Percentiles rank a stretch among this genome's conserved stretches.
These are phyloP conservation scores for Capillidium rhysosporum DNA, from an alignment of 371 early-diverging fungal species.

Conservation along the genomic window DNA sequence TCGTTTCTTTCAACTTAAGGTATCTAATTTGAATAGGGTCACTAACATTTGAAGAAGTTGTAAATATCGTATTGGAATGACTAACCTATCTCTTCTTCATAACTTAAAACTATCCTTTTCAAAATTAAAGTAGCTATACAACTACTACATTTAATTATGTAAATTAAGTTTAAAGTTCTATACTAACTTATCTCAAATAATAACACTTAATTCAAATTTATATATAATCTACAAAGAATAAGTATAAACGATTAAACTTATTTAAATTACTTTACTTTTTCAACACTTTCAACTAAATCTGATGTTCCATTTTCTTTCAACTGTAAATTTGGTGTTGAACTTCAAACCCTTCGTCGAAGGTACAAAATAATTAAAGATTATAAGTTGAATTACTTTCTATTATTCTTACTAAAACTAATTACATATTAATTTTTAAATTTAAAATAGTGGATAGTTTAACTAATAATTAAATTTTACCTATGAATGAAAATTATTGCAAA, in stretches of 20 bases:
- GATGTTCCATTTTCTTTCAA: constrained; percentile 27
- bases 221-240: constrained; percentile 11
- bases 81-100: constrained; percentile 26
- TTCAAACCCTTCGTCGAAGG: constrained; percentile 39
- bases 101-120: constrained; percentile 31
- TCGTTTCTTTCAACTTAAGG: constrained; percentile 33
- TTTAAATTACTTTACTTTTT: constrained; percentile 12
- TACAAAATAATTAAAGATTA: constrained; percentile 27
- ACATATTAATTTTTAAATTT: not conserved
- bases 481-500: constrained; percentile 29
- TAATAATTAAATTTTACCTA: constrained; percentile 11
- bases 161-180: constrained; percentile 19
- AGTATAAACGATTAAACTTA: not conserved
- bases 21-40: constrained; percentile 26
- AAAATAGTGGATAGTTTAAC: not conserved
- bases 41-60: constrained; percentile 28
- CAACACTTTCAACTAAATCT: constrained; percentile 31
- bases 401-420: constrained; percentile 9
- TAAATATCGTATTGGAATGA: constrained; percentile 28
- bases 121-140: constrained; percentile 32
- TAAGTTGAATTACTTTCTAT: constrained; percentile 37
- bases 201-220: constrained; percentile 33
- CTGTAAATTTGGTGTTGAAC: constrained; percentile 28
- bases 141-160: constrained; percentile 27
- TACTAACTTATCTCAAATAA: constrained; percentile 35